phyloP scores from a whole-genome alignment of 192 early-diverging fungal genomes.

The Geosiphon pyriformis region DNA sequence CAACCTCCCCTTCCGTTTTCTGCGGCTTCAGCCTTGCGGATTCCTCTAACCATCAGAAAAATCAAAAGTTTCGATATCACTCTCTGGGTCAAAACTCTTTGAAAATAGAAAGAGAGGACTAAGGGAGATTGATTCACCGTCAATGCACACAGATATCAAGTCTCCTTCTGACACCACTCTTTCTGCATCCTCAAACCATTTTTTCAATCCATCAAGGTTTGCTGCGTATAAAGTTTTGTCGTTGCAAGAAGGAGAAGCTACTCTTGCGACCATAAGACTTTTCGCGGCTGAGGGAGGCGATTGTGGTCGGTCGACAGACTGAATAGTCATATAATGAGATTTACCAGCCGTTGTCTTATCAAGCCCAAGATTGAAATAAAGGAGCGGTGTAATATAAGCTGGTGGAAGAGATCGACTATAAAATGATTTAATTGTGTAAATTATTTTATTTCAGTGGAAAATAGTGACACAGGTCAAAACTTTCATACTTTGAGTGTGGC shows the following conservation, averaged over 20 bases:
- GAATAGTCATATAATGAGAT: constrained; percentile 31
- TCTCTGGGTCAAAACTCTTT: too few species aligned
- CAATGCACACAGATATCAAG: constrained; percentile 55
- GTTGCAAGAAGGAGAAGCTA: constrained; percentile 56
- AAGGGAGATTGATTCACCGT: too few species aligned
- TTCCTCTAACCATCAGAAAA: constrained; percentile 33
- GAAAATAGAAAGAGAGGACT: too few species aligned
- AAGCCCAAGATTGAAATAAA: constrained; percentile 57
- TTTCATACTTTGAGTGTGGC: not conserved
- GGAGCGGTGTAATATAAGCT: constrained; percentile 47
- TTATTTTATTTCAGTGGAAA: not conserved
- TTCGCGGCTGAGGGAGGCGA: constrained; percentile 46
- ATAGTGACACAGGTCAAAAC: not conserved
- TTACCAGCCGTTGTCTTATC: constrained; percentile 5
- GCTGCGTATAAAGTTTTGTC: constrained; percentile 55
- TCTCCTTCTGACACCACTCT: constrained; percentile 66
- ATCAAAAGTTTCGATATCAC: too few species aligned
- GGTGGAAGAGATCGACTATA: constrained; percentile 20
- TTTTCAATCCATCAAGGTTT: constrained; percentile 51
- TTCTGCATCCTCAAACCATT: constrained; percentile 58
- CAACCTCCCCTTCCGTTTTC: constrained; percentile 35
- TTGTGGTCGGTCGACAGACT: not conserved
- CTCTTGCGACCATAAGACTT: constrained; percentile 57
- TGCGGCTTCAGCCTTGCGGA: constrained; percentile 39
- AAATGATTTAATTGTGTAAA: not conserved